Conservation (phyloP, 2,329 filamentous ascomycete species). For the Colletotrichum tropicale region DNA sequence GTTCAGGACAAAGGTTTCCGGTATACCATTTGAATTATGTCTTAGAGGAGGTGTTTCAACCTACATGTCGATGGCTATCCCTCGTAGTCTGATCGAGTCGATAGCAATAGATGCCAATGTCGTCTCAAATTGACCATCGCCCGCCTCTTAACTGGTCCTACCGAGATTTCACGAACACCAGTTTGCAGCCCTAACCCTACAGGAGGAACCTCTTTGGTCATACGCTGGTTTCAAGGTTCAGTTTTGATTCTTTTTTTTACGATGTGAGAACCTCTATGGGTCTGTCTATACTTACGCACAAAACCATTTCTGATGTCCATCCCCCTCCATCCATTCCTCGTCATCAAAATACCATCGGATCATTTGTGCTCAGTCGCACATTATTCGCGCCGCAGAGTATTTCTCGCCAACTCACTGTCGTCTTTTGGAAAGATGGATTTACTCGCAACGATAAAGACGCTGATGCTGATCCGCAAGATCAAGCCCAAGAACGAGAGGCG, state of each 20-base stretch:
- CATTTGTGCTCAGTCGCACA: not conserved
- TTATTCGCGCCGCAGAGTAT: not conserved
- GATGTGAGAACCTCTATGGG: not conserved
- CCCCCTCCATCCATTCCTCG: not conserved
- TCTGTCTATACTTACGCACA: not conserved
- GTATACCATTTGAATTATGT: slow-evolving; percentile 15
- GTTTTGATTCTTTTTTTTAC: too few species aligned
- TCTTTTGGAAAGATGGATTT: not conserved
- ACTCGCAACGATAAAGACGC: not conserved
- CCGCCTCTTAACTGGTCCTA: not conserved
- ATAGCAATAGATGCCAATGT: not conserved
- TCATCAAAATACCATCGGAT: not conserved
- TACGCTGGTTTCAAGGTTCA: not conserved
- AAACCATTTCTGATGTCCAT: not conserved
- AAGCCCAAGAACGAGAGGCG: not conserved
- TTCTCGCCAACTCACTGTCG: not conserved
- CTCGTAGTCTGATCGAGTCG: not conserved
- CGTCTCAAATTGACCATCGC: not conserved
- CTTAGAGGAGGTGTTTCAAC: fast-evolving
- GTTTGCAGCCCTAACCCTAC: not conserved
- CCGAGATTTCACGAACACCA: not conserved
- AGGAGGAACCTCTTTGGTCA: not conserved
- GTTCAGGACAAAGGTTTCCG: slow-evolving; percentile 26
- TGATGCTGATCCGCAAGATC: not conserved
- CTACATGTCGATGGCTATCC: not conserved